A percentile compares a stretch with the other conserved stretches of the same genome.
These are phyloP conservation scores for Ascochyta fabae DNA, from an alignment of 2,329 filamentous ascomycete species.

Conservation along the genomic window DNA sequence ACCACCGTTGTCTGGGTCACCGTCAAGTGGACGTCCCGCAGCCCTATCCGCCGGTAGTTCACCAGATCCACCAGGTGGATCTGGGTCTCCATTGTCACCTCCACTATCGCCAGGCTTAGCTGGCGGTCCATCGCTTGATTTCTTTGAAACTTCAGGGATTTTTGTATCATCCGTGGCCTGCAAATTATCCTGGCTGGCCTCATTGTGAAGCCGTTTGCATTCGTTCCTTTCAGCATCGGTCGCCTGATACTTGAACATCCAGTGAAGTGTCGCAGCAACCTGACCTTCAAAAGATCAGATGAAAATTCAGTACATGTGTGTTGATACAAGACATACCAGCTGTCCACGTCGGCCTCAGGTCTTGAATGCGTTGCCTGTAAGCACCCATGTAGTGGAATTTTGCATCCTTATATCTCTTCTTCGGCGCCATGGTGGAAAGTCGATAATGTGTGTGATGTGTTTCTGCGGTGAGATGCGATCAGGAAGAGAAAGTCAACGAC, in stretches of 20 bases:
- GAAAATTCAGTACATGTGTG: too few relatives aligned
- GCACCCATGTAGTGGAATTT: neutral
- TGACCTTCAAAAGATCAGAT: neutral
- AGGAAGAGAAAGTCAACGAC: too few relatives aligned
- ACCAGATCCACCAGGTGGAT: too few relatives aligned
- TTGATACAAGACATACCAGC: neutral
- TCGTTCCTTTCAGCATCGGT: neutral
- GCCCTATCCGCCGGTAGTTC: too few relatives aligned
- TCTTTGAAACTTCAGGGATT: neutral
- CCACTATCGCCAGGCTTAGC: neutral
- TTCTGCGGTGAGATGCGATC: too few relatives aligned
- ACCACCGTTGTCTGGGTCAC: too few relatives aligned
- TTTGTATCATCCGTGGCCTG: neutral
- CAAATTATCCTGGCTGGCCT: neutral
- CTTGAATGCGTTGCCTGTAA: neutral
- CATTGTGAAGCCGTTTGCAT: neutral
- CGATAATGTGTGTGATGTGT: neutral
- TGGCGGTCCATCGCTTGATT: neutral
- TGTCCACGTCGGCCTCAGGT: neutral
- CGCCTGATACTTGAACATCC: neutral
- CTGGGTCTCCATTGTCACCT: neutral
- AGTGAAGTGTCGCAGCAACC: neutral
- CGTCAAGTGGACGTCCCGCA: too few relatives aligned
- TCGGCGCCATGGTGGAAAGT: neutral
- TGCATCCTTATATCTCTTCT: neutral